Conservation (phyloP, 345 rosid genomes). For the Kernera saxatilis region DNA sequence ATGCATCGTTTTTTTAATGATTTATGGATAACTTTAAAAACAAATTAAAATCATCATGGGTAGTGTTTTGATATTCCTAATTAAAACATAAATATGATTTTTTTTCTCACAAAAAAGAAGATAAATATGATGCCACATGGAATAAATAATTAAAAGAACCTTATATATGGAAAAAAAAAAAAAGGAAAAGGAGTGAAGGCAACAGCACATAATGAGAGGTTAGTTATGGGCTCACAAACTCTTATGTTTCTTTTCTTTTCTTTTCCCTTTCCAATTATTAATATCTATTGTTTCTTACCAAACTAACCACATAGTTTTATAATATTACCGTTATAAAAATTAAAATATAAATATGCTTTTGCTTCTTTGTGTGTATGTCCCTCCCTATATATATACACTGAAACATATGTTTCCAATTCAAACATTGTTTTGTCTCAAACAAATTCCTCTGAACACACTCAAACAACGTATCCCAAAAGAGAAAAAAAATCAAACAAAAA, state of each 20-base stretch:
- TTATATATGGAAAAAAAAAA: background rate
- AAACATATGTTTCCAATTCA: slow-evolving; percentile 27
- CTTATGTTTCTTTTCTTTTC: slow-evolving; percentile 44
- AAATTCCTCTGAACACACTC: slow-evolving; percentile 8
- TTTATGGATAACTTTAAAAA: background rate
- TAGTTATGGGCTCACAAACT: slow-evolving; percentile 54
- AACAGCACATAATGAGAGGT: slow-evolving; percentile 43
- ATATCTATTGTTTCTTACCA: slow-evolving; percentile 59
- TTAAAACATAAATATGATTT: background rate
- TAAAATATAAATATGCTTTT: slow-evolving; percentile 23
- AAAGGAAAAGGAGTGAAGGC: slow-evolving; percentile 23
- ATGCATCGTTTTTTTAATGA: background rate
- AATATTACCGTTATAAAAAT: slow-evolving; percentile 21
- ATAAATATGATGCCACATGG: background rate
- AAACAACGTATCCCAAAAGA: background rate
- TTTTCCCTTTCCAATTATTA: slow-evolving; percentile 48
- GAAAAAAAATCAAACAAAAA: background rate
- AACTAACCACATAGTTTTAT: slow-evolving; percentile 48
- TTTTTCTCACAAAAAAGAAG: too few species aligned
- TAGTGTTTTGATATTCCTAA: background rate
- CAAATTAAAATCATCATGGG: background rate
- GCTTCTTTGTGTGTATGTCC: slow-evolving; percentile 29
- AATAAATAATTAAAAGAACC: background rate
- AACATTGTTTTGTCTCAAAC: slow-evolving; percentile 28
- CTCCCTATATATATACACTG: slow-evolving; percentile 29